Base-by-base conservation (phyloP, 177 flowering plant genomes). In the Vitis hybrid region DNA sequence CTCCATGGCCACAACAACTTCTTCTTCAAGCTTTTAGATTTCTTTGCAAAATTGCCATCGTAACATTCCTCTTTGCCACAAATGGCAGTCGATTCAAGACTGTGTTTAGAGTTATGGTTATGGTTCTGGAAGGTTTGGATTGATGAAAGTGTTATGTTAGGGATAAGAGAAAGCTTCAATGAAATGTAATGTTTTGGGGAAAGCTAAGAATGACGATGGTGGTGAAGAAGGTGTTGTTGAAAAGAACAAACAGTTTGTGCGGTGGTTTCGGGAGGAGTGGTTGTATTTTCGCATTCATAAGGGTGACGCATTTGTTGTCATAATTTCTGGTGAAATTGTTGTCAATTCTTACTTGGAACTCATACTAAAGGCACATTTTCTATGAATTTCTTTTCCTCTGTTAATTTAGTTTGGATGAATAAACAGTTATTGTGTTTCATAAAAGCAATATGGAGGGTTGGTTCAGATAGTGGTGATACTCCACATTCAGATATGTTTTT, bases 231-330 rank as follows among this genome's bases (percentile, higher is more conserved):
- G 65, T 32, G 27, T 63, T 54, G 54, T 67, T 7, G 68, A 13
- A 24, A 86, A 85, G 57, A 84, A 90, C 64, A 77, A 86, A 75
- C 87, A 76, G 65, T 91, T 88, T 67, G 97, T 92, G 59, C 68
- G 82, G 17, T 90, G 87, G 85, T 88, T 94, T 66, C 84, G 86
- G 9, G 93, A 92, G 74, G 85, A 91, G 4, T 90, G 93, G 97
- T 95, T 97, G 3, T 94, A 94, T 73, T 79, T 91, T 72, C 78
- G 79, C 70, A 97, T 92, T 9, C 93, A 91, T 74, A 65, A 92
- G 41, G 92, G 92, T 0, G 79, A 93, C 71, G 87, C 91, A 0
- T 94, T 92, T 58, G 97, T 94, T 51, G 90, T 94, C 11, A 64
- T 94, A 18, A 82, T 94, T 30, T 91, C 97, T 17, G 92, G 90